phyloP scores from a whole-genome alignment of 257 asterid species.

The Nicotiana otophora region DNA sequence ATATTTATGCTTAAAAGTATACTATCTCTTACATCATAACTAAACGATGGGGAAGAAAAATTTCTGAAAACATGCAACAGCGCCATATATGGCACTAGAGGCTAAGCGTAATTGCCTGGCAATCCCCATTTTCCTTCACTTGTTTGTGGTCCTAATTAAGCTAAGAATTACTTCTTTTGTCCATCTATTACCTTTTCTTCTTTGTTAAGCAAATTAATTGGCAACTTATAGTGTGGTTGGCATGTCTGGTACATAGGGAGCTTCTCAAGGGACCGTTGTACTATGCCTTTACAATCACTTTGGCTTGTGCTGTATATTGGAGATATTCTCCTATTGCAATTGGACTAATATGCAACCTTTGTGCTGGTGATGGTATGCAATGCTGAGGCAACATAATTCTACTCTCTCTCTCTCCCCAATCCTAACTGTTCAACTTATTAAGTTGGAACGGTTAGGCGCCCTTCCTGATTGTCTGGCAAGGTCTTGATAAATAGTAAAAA shows the following conservation, averaged over 20 bases:
- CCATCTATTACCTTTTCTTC: neutral
- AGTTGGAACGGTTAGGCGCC: neutral
- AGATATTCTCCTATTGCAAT: conserved; percentile 82
- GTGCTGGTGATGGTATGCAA: conserved; percentile 90
- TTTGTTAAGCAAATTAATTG: neutral
- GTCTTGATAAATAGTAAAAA: neutral
- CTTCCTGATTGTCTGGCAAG: neutral
- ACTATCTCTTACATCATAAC: neutral
- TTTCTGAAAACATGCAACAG: neutral
- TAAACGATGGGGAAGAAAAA: neutral
- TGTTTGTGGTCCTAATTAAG: neutral
- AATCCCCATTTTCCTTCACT: neutral
- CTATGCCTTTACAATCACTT: conserved; percentile 71
- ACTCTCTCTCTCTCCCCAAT: neutral
- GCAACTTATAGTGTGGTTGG: conserved; percentile 16
- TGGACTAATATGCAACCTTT: conserved; percentile 81
- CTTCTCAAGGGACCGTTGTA: conserved; percentile 91
- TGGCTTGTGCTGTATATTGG: conserved; percentile 80
- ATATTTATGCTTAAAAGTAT: neutral
- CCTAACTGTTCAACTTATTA: neutral
- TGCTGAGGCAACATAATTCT: neutral
- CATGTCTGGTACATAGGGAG: conserved; percentile 51
- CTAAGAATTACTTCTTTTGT: neutral
- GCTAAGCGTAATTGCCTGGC: neutral
- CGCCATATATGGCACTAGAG: neutral